phyloP scores from a whole-genome alignment of 805 yeast genomes.

The Metschnikowia similis region DNA sequence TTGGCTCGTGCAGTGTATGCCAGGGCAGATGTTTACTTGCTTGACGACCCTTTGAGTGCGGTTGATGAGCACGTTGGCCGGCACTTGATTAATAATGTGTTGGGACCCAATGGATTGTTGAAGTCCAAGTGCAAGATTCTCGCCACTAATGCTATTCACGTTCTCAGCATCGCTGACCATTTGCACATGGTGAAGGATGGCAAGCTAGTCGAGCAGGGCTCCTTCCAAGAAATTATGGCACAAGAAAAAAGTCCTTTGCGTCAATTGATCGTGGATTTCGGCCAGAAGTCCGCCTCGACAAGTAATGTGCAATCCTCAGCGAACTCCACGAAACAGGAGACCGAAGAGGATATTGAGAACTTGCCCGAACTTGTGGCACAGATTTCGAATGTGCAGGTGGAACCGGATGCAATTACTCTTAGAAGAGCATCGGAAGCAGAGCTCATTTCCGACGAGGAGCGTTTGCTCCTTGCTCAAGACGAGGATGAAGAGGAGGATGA shows the following conservation, averaged over 20 bases:
- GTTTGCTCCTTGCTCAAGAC: conserved; percentile 22
- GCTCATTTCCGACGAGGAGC: conserved; percentile 35
- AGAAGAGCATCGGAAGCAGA: conserved; percentile 64
- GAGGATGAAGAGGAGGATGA: conserved; percentile 36
- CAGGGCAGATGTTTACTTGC: conserved; percentile 82
- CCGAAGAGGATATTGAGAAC: conserved; percentile 12
- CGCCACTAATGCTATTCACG: conserved; percentile 85
- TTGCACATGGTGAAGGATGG: conserved; percentile 71
- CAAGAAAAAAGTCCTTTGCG: conserved; percentile 46
- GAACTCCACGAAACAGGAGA: conserved; percentile 20
- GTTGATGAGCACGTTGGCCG: conserved; percentile 96
- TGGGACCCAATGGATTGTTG: conserved; percentile 77
- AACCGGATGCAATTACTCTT: conserved; percentile 33
- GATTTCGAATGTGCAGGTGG: conserved; percentile 26
- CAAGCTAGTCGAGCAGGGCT: conserved; percentile 61
- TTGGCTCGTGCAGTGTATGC: conserved; percentile 95
- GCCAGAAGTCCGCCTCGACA: conserved; percentile 37
- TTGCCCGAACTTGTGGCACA: conserved; percentile 25
- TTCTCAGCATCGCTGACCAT: conserved; percentile 67
- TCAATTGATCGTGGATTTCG: conserved; percentile 58
- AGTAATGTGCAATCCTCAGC: conserved; percentile 14
- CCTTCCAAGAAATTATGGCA: conserved; percentile 49
- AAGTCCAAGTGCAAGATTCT: conserved; percentile 69
- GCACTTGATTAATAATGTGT: conserved; percentile 75
- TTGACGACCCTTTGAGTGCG: conserved; percentile 93